Conservation (phyloP, 768 basidiomycete genomes). For the Mycena venus region DNA sequence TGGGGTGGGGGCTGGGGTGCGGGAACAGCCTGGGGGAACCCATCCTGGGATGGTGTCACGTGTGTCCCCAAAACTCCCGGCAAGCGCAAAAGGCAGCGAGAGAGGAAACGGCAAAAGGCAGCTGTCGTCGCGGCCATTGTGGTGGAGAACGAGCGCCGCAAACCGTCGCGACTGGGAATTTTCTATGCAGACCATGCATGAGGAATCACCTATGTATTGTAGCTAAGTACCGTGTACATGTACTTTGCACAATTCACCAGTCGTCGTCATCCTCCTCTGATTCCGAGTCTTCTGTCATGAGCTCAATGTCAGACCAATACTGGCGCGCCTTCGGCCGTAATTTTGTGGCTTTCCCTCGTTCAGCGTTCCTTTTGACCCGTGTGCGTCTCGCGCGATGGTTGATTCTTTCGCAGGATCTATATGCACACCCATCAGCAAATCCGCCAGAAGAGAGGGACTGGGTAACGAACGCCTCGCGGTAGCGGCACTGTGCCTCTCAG, state of each 20-base stretch:
- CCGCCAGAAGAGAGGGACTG: too few species aligned
- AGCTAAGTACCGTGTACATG: not conserved
- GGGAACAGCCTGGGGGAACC: too few species aligned
- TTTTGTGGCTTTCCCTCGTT: not conserved
- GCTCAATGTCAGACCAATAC: constrained; percentile 4
- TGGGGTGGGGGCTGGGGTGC: not conserved
- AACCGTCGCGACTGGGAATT: too few species aligned
- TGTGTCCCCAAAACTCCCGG: not conserved
- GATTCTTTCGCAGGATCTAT: not conserved
- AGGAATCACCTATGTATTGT: not conserved
- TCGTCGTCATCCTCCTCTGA: constrained; percentile 1
- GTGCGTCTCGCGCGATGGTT: not conserved
- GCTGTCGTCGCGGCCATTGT: too few species aligned
- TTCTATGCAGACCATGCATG: not conserved
- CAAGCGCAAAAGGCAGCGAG: not conserved
- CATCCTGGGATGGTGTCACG: not conserved
- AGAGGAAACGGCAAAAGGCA: not conserved
- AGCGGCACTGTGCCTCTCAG: not conserved
- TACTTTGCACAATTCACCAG: not conserved
- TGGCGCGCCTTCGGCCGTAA: not conserved
- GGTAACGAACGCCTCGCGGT: constrained; percentile 8
- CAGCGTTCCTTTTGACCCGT: not conserved
- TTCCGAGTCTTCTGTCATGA: not conserved
- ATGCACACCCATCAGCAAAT: not conserved
- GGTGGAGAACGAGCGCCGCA: too few species aligned